Percentiles rank a stretch among this genome's conserved stretches.
Conservation (phyloP, 2,329 filamentous ascomycete genomes). For the Capronia americana region DNA sequence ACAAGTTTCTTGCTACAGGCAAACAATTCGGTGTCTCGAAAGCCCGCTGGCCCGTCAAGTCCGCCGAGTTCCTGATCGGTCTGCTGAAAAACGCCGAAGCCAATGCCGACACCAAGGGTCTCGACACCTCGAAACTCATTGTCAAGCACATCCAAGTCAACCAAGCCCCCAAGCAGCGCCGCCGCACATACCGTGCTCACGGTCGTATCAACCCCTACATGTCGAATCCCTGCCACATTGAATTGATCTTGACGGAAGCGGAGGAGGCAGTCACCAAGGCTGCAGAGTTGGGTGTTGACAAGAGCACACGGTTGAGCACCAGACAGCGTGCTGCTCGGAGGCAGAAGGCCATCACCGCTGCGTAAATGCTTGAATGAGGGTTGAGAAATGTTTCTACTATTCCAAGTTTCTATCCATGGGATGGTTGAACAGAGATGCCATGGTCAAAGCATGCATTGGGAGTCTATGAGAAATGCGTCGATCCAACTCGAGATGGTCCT, state of each 20-base stretch:
- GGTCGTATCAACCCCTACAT: slow-evolving; percentile 99
- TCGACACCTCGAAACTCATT: slow-evolving; percentile 95
- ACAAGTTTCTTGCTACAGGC: slow-evolving; percentile 62
- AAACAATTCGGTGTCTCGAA: slow-evolving; percentile 98
- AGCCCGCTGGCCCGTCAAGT: slow-evolving; percentile 99
- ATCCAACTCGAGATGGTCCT: background rate
- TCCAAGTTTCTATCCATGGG: slow-evolving; percentile 8
- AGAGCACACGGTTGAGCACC: slow-evolving; percentile 75
- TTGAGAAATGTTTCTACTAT: slow-evolving; percentile 4
- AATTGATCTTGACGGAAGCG: slow-evolving; percentile 98
- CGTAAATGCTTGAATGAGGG: slow-evolving; percentile 11
- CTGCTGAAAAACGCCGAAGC: slow-evolving; percentile 97
- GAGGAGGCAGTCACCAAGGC: slow-evolving; percentile 96
- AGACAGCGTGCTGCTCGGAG: slow-evolving; percentile 82
- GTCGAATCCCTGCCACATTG: slow-evolving; percentile 99
- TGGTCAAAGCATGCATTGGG: slow-evolving; percentile 13
- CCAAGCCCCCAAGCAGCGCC: slow-evolving; percentile 99
- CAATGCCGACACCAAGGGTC: slow-evolving; percentile 95
- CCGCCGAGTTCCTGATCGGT: slow-evolving; percentile 94
- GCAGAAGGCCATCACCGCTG: slow-evolving; percentile 66
- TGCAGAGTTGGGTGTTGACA: slow-evolving; percentile 65
- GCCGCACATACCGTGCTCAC: slow-evolving; percentile 99
- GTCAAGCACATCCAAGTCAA: slow-evolving; percentile 99
- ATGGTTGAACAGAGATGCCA: slow-evolving; percentile 9
- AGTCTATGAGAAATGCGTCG: slow-evolving; percentile 6